Evolutionary conservation across 768 basidiomycete species (phyloP).

Genomic region (Collybia nuda): DNA sequence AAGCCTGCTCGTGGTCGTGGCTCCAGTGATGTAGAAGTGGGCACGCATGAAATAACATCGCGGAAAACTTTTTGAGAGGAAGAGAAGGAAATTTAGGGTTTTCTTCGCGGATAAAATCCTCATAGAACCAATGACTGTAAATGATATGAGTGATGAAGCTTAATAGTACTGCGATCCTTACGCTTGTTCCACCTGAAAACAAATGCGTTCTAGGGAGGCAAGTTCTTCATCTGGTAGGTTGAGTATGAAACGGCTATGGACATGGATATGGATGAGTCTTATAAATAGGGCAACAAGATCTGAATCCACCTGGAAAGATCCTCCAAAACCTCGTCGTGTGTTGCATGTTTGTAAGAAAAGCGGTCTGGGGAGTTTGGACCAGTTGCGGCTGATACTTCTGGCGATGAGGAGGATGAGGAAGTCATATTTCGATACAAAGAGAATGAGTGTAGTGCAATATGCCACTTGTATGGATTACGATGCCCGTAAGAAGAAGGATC

Average conservation of each 20-base stretch:
- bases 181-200: conserved; percentile 99
- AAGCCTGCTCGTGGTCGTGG: conserved; percentile 82
- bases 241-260: conserved; percentile 84
- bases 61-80: conserved; percentile 90
- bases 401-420: conserved; percentile 77
- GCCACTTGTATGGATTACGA: too few species aligned
- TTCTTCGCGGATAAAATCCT: conserved; percentile 95
- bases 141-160: conserved; percentile 9
- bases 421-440: conserved; percentile 47
- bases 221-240: conserved; percentile 95
- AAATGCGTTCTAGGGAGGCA: conserved; percentile 87
- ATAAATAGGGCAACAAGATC: conserved; percentile 4
- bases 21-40: conserved; percentile 83
- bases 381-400: conserved; percentile 59
- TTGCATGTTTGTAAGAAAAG: conserved; percentile 69
- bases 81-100: conserved; percentile 85
- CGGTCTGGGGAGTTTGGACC: conserved; percentile 31
- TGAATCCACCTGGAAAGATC: conserved; percentile 82
- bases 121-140: conserved; percentile 97
- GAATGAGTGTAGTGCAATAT: too few species aligned
- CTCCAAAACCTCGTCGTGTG: conserved; percentile 84
- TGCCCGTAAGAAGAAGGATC: too few species aligned
- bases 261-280: conserved; percentile 6
- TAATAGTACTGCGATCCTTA: conserved; percentile 40
- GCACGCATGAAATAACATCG: conserved; percentile 84